phyloP scores from a whole-genome alignment of 2,329 filamentous ascomycete species.

The Diaporthe vexans region DNA sequence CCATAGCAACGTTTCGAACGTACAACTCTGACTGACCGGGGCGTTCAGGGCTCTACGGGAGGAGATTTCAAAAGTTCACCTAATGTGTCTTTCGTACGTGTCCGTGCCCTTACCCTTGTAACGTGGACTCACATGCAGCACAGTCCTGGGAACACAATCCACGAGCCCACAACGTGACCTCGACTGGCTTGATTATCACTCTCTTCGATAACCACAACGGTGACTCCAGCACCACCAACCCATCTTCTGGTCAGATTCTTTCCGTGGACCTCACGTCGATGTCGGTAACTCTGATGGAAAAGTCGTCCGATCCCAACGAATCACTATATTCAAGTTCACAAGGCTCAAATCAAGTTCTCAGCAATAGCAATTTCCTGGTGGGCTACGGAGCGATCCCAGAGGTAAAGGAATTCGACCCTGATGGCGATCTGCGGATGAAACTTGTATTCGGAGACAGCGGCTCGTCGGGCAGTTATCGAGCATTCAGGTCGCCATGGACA shows the following conservation, averaged over 20 bases:
- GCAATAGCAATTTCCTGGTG: background rate
- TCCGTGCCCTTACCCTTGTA: background rate
- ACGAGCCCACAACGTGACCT: background rate
- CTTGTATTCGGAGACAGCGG: background rate
- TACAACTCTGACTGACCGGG: background rate
- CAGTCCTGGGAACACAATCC: background rate
- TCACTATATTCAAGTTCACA: background rate
- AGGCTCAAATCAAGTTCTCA: background rate
- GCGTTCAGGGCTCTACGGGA: background rate
- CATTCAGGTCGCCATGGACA: background rate
- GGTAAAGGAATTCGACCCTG: background rate
- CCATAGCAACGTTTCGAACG: background rate
- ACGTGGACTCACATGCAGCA: background rate
- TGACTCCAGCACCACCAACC: no score
- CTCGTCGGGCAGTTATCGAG: background rate
- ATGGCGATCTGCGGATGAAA: background rate
- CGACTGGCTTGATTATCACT: background rate
- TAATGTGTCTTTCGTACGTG: background rate
- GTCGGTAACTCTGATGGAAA: background rate
- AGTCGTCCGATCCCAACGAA: background rate
- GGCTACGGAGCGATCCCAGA: background rate
- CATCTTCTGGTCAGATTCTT: background rate
- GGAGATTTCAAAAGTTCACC: background rate
- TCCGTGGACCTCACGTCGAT: background rate
- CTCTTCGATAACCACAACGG: background rate